Base-by-base conservation (phyloP, 352 stramenopile genomes). In the Blastocystis sp. region DNA sequence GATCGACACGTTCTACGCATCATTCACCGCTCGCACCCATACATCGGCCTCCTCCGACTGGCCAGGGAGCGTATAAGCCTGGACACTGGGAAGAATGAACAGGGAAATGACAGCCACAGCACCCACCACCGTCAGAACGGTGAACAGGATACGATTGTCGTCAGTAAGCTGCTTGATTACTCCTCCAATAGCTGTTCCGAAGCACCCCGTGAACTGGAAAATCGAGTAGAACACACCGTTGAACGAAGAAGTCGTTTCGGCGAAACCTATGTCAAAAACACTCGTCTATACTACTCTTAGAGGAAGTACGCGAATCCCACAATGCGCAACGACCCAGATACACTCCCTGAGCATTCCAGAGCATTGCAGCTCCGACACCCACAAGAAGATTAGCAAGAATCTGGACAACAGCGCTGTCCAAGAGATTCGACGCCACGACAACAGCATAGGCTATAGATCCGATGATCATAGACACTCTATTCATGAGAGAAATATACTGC, bases 171-270 rank as follows among this genome's bases (percentile, higher is more conserved):
- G 50, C 15, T 43, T 34, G 34, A 90, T 90, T 2, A 80, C 11
- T 53, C 45, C 43, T 43, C 41, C 64, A 6, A 90, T 29, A 39
- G 90, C 13, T 4, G 66, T 41, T 11, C 87, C 87, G 23, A 79
- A 50, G 53, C 47, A 64, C 39, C 87, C 79, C 20, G 77, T 90
- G 64, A 90, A 90, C 70, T 90, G 87, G 55, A 90, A 90, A 29
- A 75, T 69, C 23, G 54, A 73, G 56, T 45, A 90, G 77, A 90
- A 90, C 11, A 90, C 18, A n/a, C 87, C 79, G 26, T 90, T 90
- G 45, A 63, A 90, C 23, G 68, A 45, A 20, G 9, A 47, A 13
- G 76, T 84, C 7, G 54, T 88, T 23, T 90, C 87, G 18, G 18
- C 59, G 37, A 66, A 68, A 23, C 68, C 68, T 79, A 23, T 15